These are phyloP conservation scores for Malus hybrid DNA, from an alignment of 331 rosid genomes.

Conservation along the genomic window DNA sequence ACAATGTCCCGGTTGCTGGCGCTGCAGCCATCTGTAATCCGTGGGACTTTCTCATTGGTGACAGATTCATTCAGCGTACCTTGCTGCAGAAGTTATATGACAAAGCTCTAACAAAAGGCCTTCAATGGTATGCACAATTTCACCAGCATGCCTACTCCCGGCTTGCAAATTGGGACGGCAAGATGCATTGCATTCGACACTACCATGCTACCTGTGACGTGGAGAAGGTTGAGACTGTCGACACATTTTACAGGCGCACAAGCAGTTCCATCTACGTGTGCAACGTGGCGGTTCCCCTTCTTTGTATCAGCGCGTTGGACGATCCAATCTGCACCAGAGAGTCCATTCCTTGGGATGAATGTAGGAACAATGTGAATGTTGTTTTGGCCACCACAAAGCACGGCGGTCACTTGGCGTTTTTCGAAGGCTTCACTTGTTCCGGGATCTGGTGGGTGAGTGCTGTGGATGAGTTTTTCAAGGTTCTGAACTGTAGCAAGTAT, in stretches of 20 bases:
- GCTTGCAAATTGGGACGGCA: slow-evolving; percentile 88
- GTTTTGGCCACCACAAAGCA: slow-evolving; percentile 69
- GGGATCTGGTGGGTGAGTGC: slow-evolving; percentile 88
- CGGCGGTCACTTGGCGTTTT: slow-evolving; percentile 81
- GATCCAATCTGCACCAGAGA: slow-evolving; percentile 85
- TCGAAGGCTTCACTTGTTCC: slow-evolving; percentile 70
- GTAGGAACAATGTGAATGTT: slow-evolving; percentile 68
- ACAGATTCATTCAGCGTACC: slow-evolving; percentile 70
- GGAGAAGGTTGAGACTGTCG: slow-evolving; percentile 80
- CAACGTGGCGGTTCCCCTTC: slow-evolving; percentile 73
- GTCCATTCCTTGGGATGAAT: slow-evolving; percentile 97
- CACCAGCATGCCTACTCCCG: slow-evolving; percentile 69
- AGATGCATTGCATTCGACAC: slow-evolving; percentile 74
- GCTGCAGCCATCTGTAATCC: slow-evolving; percentile 84
- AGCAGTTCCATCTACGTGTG: slow-evolving; percentile 61
- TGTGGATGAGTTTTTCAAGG: slow-evolving; percentile 51
- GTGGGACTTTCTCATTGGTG: slow-evolving; percentile 94
- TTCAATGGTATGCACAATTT: slow-evolving; percentile 69
- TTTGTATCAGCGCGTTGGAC: slow-evolving; percentile 81
- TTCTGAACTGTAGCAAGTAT: slow-evolving; percentile 46
- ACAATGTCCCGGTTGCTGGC: slow-evolving; percentile 61
- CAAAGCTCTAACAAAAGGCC: slow-evolving; percentile 64
- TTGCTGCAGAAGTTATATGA: slow-evolving; percentile 68
- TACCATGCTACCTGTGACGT: slow-evolving; percentile 73
- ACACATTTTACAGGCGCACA: slow-evolving; percentile 69